These are phyloP conservation scores for Penicillium sp. DNA, from an alignment of 2,329 filamentous ascomycete species.

Conservation along the genomic window DNA sequence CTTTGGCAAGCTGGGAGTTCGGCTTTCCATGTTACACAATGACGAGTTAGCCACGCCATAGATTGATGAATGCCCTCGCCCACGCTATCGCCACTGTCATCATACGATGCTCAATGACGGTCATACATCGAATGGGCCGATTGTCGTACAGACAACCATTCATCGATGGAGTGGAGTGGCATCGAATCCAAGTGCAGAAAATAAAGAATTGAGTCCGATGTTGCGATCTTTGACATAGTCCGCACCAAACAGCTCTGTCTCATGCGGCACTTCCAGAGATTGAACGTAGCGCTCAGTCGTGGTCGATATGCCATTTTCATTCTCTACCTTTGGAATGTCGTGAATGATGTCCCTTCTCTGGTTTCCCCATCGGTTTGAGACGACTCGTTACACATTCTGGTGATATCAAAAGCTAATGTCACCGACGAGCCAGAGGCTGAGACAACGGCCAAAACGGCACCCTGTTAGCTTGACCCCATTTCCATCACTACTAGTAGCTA, in stretches of 20 bases:
- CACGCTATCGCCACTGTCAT: neutral
- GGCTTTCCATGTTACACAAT: neutral
- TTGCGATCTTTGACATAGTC: neutral
- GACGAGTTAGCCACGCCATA: neutral
- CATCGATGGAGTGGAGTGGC: neutral
- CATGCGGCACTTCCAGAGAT: neutral
- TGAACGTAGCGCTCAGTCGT: neutral
- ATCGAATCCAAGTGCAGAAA: neutral
- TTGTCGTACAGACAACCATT: neutral
- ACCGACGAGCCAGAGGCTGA: neutral
- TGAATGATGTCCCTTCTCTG: neutral
- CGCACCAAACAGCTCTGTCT: neutral
- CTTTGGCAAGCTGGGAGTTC: neutral
- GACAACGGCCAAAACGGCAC: neutral
- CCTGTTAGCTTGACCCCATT: neutral
- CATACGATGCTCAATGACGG: neutral
- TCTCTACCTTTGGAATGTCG: neutral
- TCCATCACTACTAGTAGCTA: neutral
- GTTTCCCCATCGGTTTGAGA: neutral
- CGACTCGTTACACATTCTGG: neutral
- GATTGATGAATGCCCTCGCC: neutral
- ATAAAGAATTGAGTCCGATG: neutral
- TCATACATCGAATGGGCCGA: neutral
- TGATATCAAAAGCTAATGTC: neutral
- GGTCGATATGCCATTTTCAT: neutral